Evolutionary conservation across 805 yeast species (phyloP), one percentile per base, ranked within the genome.

Genomic region (Hanseniaspora mollemarum): DNA sequence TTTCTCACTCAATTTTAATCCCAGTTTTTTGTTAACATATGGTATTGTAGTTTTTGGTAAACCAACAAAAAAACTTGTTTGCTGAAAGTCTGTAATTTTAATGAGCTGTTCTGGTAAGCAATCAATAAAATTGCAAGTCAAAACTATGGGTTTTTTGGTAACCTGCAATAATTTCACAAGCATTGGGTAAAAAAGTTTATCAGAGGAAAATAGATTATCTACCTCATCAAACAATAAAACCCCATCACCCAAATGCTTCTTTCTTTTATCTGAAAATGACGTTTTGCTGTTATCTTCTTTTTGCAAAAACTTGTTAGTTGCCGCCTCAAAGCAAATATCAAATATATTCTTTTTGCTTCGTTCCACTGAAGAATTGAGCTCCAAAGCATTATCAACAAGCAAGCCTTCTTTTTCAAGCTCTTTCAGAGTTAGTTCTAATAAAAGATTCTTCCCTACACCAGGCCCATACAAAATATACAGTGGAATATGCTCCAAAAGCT

Each of bases 181-280:
- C 1, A 81, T 78, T 0, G 71, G 60, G 96, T 96, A 92, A 60
- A 90, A 88, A 1, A 78, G 78, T 52, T 75, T 77, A 58, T 92
- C 97, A 29, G 75, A 78, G 37, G 78, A 86, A 58, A 82, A 86
- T 18, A 88, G 62, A 10, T 85, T 69, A 61, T 90, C 95, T 37
- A 84, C 88, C 58, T 90, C 96, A 57, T 88, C 95, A 52, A 90
- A 71, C 31, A 92, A 64, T 3, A 92, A 80, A 5, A 87, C 67
- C 7, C 90, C 87, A 12, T 53, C 77, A 72, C n/a, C 62, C n/a
- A 73, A 74, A 5, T 57, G 56, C 54, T 56, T 19, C 15, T 43
- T 35, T 16, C 39, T n/a, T 35, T 35, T 35, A 5, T 35, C 39
- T 7, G 10, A 8, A 8, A 35, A 16, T 8, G 4, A 7, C 21